A percentile compares a stretch with the other conserved stretches of the same genome.
Conservation (phyloP, 1,284 basidiomycete genomes). For the Moesziomyces sp. region DNA sequence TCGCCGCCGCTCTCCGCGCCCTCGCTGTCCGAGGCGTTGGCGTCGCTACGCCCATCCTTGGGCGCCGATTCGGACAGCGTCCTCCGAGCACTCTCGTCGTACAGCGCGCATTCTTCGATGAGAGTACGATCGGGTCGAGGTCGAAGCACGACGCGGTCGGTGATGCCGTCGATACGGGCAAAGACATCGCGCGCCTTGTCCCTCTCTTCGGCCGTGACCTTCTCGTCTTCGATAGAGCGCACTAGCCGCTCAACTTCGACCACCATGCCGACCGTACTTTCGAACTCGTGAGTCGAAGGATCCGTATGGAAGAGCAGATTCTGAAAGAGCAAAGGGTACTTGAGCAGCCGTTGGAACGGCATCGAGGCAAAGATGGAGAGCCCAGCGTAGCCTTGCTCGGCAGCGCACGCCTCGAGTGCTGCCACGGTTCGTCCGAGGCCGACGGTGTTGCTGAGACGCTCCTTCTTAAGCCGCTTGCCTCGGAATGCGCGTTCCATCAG, state of each 20-base stretch:
- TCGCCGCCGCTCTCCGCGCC: constrained; percentile 29
- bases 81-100: constrained; percentile 52
- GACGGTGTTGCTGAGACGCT: constrained; percentile 58
- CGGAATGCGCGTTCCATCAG: constrained; percentile 61
- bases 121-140: constrained; percentile 88
- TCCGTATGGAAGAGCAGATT: constrained; percentile 85
- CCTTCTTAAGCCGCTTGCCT: constrained; percentile 57
- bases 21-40: constrained; percentile 37
- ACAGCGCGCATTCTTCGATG: constrained; percentile 80
- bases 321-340: constrained; percentile 96
- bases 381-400: constrained; percentile 88
- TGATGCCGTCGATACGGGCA: constrained; percentile 90
- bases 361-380: constrained; percentile 93
- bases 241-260: constrained; percentile 96
- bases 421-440: constrained; percentile 63
- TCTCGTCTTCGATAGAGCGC: constrained; percentile 95
- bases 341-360: constrained; percentile 94
- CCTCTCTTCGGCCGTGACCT: constrained; percentile 92
- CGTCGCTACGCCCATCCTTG: constrained; percentile 20
- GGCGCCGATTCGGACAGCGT: constrained; percentile 60
- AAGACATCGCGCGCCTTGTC: constrained; percentile 93
- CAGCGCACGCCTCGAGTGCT: constrained; percentile 78
- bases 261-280: constrained; percentile 93
- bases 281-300: constrained; percentile 95
- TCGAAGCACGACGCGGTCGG: constrained; percentile 74